phyloP scores from a whole-genome alignment of 306 rosid species.

The Argentina anserina region DNA sequence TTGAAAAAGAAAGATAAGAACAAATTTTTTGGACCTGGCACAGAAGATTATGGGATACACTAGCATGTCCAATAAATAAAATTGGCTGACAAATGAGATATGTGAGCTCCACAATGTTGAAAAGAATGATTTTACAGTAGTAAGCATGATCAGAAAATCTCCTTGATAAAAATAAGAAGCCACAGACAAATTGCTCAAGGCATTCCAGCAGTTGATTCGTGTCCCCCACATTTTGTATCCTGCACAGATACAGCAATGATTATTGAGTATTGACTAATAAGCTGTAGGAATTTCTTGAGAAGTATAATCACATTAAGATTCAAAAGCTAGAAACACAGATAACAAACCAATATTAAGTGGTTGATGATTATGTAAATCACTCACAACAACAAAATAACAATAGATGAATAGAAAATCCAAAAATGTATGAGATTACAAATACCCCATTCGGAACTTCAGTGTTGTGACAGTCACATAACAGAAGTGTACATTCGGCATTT shows the following conservation, averaged over 20 bases:
- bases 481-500: neutral
- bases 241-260: neutral
- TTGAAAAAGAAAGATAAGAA: neutral
- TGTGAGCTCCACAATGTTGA: conserved; percentile 1
- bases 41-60: neutral
- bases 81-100: neutral
- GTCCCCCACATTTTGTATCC: neutral
- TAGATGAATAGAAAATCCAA: neutral
- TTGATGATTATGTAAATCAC: neutral
- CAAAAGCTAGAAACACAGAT: neutral
- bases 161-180: too few relatives aligned
- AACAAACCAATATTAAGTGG: neutral
- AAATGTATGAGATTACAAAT: neutral
- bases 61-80: neutral
- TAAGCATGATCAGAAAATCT: neutral
- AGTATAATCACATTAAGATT: neutral
- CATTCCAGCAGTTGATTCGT: neutral
- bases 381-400: too few relatives aligned
- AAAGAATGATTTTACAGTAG: neutral
- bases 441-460: neutral
- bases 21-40: neutral
- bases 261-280: neutral
- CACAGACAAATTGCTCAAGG: neutral
- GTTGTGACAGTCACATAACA: neutral
- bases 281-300: neutral